Evolutionary conservation across 116 monocot species (phyloP).

Genomic region (Dioscorea cayenensis): DNA sequence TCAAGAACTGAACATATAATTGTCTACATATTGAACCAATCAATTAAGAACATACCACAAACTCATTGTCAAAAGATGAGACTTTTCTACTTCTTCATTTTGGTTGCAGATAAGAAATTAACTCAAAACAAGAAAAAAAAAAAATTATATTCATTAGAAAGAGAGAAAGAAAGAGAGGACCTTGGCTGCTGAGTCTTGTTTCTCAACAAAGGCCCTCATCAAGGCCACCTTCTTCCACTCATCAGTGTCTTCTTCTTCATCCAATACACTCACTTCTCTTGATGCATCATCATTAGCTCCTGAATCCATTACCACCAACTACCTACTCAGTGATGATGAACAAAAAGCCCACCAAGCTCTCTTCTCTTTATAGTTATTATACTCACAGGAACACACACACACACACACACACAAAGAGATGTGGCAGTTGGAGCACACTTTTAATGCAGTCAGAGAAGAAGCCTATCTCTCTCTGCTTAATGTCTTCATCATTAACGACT

Average conservation of each 20-base stretch:
- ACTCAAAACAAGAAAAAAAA: neutral
- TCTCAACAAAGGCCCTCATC: slow-evolving; percentile 4
- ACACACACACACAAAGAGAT: no score
- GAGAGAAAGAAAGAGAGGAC: neutral
- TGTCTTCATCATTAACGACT: no score
- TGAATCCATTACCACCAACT: neutral
- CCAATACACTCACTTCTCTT: neutral
- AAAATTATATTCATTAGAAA: neutral
- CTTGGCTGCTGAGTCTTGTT: slow-evolving; percentile 3
- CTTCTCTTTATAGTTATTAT: neutral
- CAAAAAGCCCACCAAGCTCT: neutral
- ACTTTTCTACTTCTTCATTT: neutral
- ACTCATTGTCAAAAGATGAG: neutral
- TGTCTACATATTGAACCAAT: no score
- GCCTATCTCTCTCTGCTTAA: neutral
- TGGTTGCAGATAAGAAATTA: neutral
- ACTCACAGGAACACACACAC: neutral
- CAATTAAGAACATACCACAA: neutral
- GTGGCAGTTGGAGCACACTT: neutral
- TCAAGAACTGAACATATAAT: neutral
- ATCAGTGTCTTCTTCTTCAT: neutral
- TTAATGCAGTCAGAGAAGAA: neutral
- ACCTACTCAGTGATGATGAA: neutral
- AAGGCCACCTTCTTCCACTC: slow-evolving; percentile 6
- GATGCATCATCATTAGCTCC: neutral